Percentiles rank a stretch among this genome's conserved stretches.
Conservation (phyloP, 2,329 filamentous ascomycete genomes). For the Botrytis deweyae region DNA sequence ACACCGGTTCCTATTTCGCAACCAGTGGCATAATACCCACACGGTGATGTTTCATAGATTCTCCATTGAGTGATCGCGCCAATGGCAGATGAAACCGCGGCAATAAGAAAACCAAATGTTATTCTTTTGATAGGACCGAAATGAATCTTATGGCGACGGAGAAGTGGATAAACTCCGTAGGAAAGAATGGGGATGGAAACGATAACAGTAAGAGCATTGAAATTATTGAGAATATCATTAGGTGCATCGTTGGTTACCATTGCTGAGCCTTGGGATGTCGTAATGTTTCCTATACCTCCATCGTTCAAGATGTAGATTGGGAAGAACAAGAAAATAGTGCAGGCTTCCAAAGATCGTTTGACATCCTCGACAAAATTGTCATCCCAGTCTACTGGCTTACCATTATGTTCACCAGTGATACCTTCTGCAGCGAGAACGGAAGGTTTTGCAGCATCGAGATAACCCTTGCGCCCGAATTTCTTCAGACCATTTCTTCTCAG, state of each 20-base stretch:
- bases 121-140: conserved; percentile 78
- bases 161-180: conserved; percentile 63
- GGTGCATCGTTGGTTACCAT: conserved; percentile 69
- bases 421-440: conserved; percentile 60
- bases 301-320: conserved; percentile 44
- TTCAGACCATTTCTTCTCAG: conserved; percentile 59
- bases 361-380: conserved; percentile 81
- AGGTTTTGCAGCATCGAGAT: conserved; percentile 70
- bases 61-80: conserved; percentile 58
- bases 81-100: conserved; percentile 56
- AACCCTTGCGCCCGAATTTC: conserved; percentile 47
- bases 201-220: conserved; percentile 73
- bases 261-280: conserved; percentile 55
- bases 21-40: conserved; percentile 46
- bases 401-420: conserved; percentile 7
- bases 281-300: conserved; percentile 50
- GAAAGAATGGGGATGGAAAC: conserved; percentile 73
- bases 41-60: conserved; percentile 62
- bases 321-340: conserved; percentile 62
- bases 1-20: conserved; percentile 29
- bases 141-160: conserved; percentile 60
- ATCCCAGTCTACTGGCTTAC: conserved; percentile 66
- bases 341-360: conserved; percentile 65
- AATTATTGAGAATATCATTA: conserved; percentile 75
- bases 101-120: conserved; percentile 65